phyloP scores from a whole-genome alignment of 2,329 filamentous ascomycete species.

The Xylariomycetidae sp. region DNA sequence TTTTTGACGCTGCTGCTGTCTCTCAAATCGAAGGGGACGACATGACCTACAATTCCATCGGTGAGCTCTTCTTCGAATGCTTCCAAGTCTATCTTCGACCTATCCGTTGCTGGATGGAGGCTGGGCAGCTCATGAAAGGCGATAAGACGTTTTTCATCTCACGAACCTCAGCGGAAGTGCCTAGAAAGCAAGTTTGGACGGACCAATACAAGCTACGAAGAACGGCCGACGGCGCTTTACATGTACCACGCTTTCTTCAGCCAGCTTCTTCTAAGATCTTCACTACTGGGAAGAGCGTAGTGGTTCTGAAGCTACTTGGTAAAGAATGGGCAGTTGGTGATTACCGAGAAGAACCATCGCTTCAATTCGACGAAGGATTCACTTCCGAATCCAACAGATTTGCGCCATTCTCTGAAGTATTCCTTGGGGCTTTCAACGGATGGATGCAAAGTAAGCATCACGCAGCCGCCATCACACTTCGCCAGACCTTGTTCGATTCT shows the following conservation, averaged over 20 bases:
- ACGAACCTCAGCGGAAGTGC: conserved; percentile 49
- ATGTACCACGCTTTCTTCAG: conserved; percentile 71
- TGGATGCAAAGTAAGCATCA: conserved; percentile 75
- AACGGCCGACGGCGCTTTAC: conserved; percentile 54
- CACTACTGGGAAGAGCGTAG: conserved; percentile 81
- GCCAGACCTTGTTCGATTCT: conserved; percentile 60
- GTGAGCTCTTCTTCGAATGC: conserved; percentile 71
- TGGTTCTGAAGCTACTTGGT: conserved; percentile 72
- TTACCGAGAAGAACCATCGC: conserved; percentile 34
- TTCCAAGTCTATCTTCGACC: conserved; percentile 78
- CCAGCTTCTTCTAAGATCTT: conserved; percentile 70
- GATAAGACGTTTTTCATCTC: conserved; percentile 75
- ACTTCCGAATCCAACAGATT: conserved; percentile 42
- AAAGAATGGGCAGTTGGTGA: conserved; percentile 36
- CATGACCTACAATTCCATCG: conserved; percentile 57
- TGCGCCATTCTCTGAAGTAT: conserved; percentile 69
- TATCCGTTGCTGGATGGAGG: conserved; percentile 79
- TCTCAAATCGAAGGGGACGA: conserved; percentile 67
- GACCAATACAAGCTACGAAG: conserved; percentile 65
- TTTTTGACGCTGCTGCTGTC: conserved; percentile 66
- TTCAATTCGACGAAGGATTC: conserved; percentile 56
- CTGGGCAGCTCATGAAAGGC: conserved; percentile 61
- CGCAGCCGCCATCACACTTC: conserved; percentile 62
- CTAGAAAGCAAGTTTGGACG: conserved; percentile 68
- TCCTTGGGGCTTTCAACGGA: conserved; percentile 64